These are phyloP conservation scores for Meyerozyma athensensis DNA, from an alignment of 1,139 yeast species.

Conservation along the genomic window DNA sequence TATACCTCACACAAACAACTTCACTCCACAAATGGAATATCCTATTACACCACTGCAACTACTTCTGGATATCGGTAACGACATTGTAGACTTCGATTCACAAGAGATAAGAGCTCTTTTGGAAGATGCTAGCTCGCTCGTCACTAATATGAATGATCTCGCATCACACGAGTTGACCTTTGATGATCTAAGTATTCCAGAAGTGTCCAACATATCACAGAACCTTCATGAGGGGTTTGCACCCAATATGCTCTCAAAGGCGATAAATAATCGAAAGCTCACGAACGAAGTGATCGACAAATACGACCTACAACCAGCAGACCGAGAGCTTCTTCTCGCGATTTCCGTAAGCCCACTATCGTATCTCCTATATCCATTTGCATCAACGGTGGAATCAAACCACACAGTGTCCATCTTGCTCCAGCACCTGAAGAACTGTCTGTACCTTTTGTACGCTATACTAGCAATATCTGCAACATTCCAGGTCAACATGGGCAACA, in stretches of 20 bases:
- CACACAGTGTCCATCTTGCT: constrained; percentile 31
- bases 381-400: constrained; percentile 31
- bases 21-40: background rate
- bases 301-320: constrained; percentile 2
- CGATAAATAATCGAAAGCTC: background rate
- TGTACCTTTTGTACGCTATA: constrained; percentile 31
- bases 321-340: constrained; percentile 10
- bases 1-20: too few relatives aligned
- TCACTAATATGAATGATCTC: constrained; percentile 11
- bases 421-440: constrained; percentile 30
- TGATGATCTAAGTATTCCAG: background rate
- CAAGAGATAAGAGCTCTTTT: constrained; percentile 6
- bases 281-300: background rate
- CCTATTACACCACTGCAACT: background rate
- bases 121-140: constrained; percentile 11
- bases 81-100: background rate
- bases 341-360: constrained; percentile 13
- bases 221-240: background rate
- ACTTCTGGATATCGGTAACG: background rate
- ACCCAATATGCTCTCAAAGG: background rate
- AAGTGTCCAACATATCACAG: background rate
- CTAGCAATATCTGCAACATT: constrained; percentile 37
- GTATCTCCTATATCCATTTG: constrained; percentile 35
- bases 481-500: constrained; percentile 29
- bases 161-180: constrained; percentile 3